Conservation (phyloP, 2,329 filamentous ascomycete genomes). For the Cytospora mali region DNA sequence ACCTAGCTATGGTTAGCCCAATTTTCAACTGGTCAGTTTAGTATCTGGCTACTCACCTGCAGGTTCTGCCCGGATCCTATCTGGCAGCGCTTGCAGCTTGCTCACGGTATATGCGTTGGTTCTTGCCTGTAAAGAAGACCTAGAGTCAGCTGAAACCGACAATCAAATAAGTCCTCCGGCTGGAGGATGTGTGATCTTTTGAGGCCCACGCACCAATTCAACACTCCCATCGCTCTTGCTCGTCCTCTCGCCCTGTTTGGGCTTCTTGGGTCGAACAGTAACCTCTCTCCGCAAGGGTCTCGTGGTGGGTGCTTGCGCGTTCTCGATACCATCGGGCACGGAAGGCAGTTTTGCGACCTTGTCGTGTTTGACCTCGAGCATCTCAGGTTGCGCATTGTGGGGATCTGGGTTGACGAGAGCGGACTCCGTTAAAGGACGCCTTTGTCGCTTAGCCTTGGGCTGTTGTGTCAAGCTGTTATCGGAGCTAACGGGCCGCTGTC, state of each 20-base stretch:
- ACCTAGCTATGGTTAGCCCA: conserved; percentile 44
- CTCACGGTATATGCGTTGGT: conserved; percentile 84
- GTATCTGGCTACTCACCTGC: conserved; percentile 55
- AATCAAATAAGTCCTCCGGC: background rate
- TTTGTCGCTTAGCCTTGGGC: conserved; percentile 66
- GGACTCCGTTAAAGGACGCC: conserved; percentile 59
- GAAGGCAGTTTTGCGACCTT: conserved; percentile 49
- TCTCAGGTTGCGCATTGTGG: conserved; percentile 45
- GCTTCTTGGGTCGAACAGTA: conserved; percentile 63
- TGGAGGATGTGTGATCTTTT: background rate
- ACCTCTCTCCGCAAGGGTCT: conserved; percentile 49
- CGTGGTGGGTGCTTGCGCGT: conserved; percentile 33
- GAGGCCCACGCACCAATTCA: conserved; percentile 57
- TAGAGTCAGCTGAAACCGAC: conserved; percentile 29
- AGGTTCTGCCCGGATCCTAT: conserved; percentile 69
- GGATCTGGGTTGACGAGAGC: conserved; percentile 57
- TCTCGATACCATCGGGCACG: conserved; percentile 53
- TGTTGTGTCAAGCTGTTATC: conserved; percentile 55
- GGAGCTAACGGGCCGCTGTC: conserved; percentile 60
- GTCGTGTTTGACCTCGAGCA: conserved; percentile 58
- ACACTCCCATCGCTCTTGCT: conserved; percentile 69
- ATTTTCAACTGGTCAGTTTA: background rate
- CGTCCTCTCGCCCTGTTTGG: conserved; percentile 62
- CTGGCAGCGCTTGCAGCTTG: conserved; percentile 80
- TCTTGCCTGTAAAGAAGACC: conserved; percentile 63